phyloP scores from a whole-genome alignment of 305 asterid genomes.

The Fraxinus dipetala region DNA sequence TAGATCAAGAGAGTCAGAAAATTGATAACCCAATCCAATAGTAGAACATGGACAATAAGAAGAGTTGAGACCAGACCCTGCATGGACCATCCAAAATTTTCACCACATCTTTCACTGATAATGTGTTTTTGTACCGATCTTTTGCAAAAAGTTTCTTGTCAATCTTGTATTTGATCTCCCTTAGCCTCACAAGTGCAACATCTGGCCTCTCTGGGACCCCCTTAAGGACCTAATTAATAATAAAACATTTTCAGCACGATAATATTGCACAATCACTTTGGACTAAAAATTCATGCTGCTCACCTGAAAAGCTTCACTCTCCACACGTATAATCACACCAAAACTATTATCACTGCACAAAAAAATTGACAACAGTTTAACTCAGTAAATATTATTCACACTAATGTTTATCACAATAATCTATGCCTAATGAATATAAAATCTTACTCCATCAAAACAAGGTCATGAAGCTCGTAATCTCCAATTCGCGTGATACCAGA shows the following conservation, averaged over 20 bases:
- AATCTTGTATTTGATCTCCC: slow-evolving; percentile 85
- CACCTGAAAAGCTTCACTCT: slow-evolving; percentile 96
- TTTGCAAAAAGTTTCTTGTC: slow-evolving; percentile 66
- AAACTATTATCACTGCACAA: slow-evolving; percentile 83
- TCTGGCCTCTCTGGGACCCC: slow-evolving; percentile 93
- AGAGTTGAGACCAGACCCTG: slow-evolving; percentile 50
- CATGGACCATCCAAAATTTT: slow-evolving; percentile 95
- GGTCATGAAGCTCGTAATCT: slow-evolving; percentile 96
- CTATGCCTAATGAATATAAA: not conserved
- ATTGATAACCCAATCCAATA: not conserved
- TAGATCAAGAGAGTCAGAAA: slow-evolving; percentile 10
- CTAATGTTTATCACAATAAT: not conserved
- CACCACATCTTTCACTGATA: slow-evolving; percentile 86
- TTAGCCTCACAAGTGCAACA: slow-evolving; percentile 80
- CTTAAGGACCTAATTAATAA: slow-evolving; percentile 70
- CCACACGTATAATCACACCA: slow-evolving; percentile 93
- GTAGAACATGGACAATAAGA: slow-evolving; percentile 14
- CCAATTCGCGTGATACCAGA: slow-evolving; percentile 85
- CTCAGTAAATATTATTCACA: not conserved
- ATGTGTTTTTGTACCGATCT: slow-evolving; percentile 66
- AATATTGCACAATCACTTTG: slow-evolving; percentile 4
- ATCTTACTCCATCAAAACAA: slow-evolving; percentile 81
- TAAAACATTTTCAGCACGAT: slow-evolving; percentile 25
- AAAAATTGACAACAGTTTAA: not conserved
- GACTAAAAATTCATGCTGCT: slow-evolving; percentile 17